Base-by-base conservation (phyloP, 768 basidiomycete genomes). In the Clathrus columnatus region DNA sequence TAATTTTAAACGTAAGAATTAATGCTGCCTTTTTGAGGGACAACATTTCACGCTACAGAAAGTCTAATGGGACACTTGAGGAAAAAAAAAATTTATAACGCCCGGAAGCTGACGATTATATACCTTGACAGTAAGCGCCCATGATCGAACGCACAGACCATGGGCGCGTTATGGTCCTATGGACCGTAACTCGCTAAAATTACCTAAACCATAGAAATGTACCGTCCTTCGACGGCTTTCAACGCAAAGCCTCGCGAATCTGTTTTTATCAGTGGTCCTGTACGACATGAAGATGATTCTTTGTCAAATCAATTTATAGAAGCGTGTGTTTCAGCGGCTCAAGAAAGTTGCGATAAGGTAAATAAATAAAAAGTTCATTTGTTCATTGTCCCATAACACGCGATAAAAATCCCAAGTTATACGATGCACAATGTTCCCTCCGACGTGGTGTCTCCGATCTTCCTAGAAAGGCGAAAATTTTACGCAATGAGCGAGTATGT, bases 241-340 rank as follows among this genome's bases (percentile, higher is more conserved):
- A 53, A n/a, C 18, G 44, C 44, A 5, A 43, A 70, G 43, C 65
- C 71, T 5, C 64, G 87, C 59, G 85, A 87, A 32, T 89, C 87
- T 1, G 71, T 89, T 7, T 90, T 89, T 65, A 69, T 80, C 1
- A 75, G 81, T n/a, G 79, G 82, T 4, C 74, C 83, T 29, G 82
- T 84, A 17, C 66, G 77, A n/a, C 80, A 85, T 60, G 74, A 81
- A 1, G 78, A 79, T 0, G 87, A 89, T 43, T 74, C 81, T 0
- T 74, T 77, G 55, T 89, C 85, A 62, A 85, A 85, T 2, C 85
- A 81, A 0, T 81, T 81, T 67, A 72, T 90, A 17, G 76, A 75
- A 51, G 87, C 88, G 68, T 88, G 87, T 62, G 87, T 90, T 4
- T 70, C 77, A 60, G 82, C 84, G 0, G 81, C 89, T 78, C 84